Conservation (phyloP, 345 rosid species). For the Citrus trifoliata region DNA sequence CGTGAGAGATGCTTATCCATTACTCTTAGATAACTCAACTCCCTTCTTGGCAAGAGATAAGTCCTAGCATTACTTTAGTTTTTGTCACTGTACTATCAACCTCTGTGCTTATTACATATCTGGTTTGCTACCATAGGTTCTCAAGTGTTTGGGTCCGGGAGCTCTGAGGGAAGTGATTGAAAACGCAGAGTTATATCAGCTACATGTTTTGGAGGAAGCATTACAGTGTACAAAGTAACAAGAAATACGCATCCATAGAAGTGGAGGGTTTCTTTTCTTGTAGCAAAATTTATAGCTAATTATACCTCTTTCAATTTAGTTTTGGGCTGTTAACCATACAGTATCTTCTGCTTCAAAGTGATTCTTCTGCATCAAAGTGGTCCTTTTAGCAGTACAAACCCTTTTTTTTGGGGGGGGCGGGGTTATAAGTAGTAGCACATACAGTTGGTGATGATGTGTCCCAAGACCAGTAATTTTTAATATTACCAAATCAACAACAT, state of each 20-base stretch:
- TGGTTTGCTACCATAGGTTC: constrained; percentile 22
- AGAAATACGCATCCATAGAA: neutral
- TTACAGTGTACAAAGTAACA: neutral
- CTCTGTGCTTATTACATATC: neutral
- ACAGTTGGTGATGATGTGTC: too few species aligned
- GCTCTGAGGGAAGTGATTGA: constrained; percentile 30
- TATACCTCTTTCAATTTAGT: too few species aligned
- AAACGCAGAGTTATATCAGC: constrained; percentile 20
- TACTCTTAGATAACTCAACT: neutral
- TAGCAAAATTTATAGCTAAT: neutral
- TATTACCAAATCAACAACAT: too few species aligned
- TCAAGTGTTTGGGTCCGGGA: constrained; percentile 24
- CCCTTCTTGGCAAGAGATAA: neutral
- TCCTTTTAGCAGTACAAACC: too few species aligned
- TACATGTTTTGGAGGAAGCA: neutral
- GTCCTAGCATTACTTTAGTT: neutral
- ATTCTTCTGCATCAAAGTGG: neutral
- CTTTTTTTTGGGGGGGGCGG: too few species aligned
- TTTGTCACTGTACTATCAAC: neutral
- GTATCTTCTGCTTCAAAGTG: neutral
- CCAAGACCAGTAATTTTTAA: neutral
- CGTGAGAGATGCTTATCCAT: neutral
- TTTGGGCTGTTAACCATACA: neutral
- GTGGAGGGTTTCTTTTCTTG: neutral
- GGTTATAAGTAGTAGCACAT: too few species aligned